These are phyloP conservation scores for Blastobotrys apis DNA, from an alignment of 1,139 yeast species.

Conservation along the genomic window DNA sequence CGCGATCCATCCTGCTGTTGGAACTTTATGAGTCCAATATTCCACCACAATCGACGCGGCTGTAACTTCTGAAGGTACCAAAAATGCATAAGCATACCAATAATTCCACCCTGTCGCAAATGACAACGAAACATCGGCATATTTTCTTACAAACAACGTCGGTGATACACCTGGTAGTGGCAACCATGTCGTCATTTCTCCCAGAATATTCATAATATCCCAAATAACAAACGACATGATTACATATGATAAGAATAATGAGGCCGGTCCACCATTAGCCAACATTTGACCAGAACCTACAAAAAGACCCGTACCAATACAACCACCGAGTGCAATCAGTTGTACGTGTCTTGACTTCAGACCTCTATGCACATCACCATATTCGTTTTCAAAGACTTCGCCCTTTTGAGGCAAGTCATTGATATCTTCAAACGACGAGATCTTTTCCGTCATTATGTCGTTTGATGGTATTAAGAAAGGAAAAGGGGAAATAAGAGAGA, in stretches of 20 bases:
- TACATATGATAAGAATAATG: slow-evolving; percentile 57
- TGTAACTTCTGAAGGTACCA: slow-evolving; percentile 56
- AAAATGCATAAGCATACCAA: slow-evolving; percentile 39
- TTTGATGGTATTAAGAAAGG: not conserved
- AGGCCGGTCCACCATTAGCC: slow-evolving; percentile 63
- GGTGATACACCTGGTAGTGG: slow-evolving; percentile 55
- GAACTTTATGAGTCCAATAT: slow-evolving; percentile 55
- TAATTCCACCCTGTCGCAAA: slow-evolving; percentile 25
- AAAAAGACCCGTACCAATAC: slow-evolving; percentile 49
- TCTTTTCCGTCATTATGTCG: not conserved
- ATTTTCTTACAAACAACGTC: slow-evolving; percentile 49
- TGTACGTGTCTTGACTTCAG: slow-evolving; percentile 46
- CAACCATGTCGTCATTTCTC: slow-evolving; percentile 72
- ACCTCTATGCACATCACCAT: slow-evolving; percentile 21
- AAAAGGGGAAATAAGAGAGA: not conserved
- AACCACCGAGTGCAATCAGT: slow-evolving; percentile 50
- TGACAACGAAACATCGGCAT: slow-evolving; percentile 23
- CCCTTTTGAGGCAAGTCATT: slow-evolving; percentile 12
- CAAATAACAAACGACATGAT: slow-evolving; percentile 61
- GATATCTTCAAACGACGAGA: slow-evolving; percentile 7
- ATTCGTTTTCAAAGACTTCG: slow-evolving; percentile 7
- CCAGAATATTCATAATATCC: slow-evolving; percentile 64
- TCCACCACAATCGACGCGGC: slow-evolving; percentile 60
- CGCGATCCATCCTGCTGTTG: slow-evolving; percentile 44
- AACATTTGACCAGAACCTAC: slow-evolving; percentile 70